These are phyloP conservation scores for Quercus lobata DNA, from an alignment of 331 rosid species.

Conservation along the genomic window DNA sequence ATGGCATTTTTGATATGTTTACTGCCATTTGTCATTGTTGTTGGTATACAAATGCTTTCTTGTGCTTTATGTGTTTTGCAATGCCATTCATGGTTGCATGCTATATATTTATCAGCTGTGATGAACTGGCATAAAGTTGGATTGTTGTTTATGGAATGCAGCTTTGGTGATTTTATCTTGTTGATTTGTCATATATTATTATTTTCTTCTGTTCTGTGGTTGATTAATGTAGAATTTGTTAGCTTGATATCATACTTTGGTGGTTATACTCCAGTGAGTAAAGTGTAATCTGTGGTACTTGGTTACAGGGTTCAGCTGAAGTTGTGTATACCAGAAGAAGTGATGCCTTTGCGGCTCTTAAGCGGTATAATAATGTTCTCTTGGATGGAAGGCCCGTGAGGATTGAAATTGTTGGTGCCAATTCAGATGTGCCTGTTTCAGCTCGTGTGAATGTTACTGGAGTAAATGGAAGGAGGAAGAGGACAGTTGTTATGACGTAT, in stretches of 20 bases:
- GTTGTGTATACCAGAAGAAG: conserved; percentile 88
- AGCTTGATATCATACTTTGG: too few species aligned
- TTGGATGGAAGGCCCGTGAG: conserved; percentile 96
- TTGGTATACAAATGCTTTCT: too few species aligned
- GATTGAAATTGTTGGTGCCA: conserved; percentile 80
- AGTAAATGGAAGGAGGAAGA: conserved; percentile 68
- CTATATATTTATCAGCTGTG: too few species aligned
- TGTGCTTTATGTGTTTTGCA: too few species aligned
- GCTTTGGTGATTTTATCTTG: too few species aligned
- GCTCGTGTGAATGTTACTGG: conserved; percentile 91
- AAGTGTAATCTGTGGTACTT: neutral
- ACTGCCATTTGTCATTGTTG: too few species aligned
- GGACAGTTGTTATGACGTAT: conserved; percentile 81
- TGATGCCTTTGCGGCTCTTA: conserved; percentile 94
- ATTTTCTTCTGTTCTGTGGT: too few species aligned
- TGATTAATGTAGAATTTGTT: too few species aligned
- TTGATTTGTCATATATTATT: too few species aligned
- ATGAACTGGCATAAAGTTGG: too few species aligned
- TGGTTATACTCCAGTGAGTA: neutral
- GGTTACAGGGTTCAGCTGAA: conserved; percentile 88
- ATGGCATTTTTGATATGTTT: neutral
- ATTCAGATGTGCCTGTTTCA: conserved; percentile 56
- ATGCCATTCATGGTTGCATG: too few species aligned
- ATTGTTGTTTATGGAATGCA: too few species aligned
- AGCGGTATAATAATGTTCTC: conserved; percentile 80